phyloP scores from a whole-genome alignment of 352 stramenopile species.

The Phytophthora cryptogea region DNA sequence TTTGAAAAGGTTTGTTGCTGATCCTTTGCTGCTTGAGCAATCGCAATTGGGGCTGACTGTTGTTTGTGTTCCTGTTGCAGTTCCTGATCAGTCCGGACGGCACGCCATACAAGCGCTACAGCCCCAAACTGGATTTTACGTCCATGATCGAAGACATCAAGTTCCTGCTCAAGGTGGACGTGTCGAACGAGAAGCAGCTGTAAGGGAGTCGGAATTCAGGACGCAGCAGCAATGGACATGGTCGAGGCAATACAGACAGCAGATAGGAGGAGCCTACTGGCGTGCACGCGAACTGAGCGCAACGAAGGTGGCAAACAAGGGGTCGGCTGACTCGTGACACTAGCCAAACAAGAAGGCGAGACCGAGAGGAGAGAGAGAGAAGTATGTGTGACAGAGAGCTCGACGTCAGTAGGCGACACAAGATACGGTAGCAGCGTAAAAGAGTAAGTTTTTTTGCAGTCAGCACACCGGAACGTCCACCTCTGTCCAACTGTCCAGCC shows the following conservation, averaged over 20 bases:
- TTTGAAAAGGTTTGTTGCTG: slow-evolving; percentile 70
- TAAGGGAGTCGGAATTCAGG: slow-evolving; percentile 13
- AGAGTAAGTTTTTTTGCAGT: slow-evolving; percentile 17
- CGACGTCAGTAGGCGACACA: slow-evolving; percentile 3
- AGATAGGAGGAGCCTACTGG: not conserved
- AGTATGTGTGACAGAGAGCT: slow-evolving; percentile 21
- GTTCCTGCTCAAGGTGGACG: slow-evolving; percentile 55
- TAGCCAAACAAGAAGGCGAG: slow-evolving; percentile 10
- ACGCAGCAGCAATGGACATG: slow-evolving; percentile 1
- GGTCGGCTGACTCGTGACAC: not conserved
- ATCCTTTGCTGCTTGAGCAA: not conserved
- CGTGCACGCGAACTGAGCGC: not conserved
- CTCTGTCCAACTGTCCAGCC: not conserved
- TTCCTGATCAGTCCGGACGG: slow-evolving; percentile 80
- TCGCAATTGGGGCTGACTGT: not conserved
- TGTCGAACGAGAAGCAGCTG: slow-evolving; percentile 42
- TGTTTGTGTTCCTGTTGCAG: slow-evolving; percentile 22
- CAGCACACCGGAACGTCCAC: slow-evolving; percentile 1
- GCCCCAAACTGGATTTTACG: slow-evolving; percentile 71
- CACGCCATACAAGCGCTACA: slow-evolving; percentile 83
- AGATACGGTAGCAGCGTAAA: slow-evolving; percentile 21
- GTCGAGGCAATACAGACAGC: not conserved
- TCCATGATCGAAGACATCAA: slow-evolving; percentile 69
- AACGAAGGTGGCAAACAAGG: not conserved
- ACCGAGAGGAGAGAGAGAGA: slow-evolving; percentile 6